Conservation (phyloP, 768 basidiomycete species). For the Lactarius psammicola region DNA sequence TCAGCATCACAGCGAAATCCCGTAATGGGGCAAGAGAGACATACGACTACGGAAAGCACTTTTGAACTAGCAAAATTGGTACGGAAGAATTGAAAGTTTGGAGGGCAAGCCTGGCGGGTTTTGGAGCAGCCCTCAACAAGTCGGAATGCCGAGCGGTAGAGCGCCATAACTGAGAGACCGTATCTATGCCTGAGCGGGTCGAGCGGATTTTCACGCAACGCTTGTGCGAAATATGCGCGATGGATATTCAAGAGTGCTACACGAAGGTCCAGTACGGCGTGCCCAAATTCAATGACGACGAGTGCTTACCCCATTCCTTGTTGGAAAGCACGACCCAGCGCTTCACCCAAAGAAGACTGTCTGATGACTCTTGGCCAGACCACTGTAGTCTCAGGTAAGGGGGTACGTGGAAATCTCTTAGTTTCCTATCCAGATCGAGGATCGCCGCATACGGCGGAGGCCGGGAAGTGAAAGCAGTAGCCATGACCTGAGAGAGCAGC, state of each 20-base stretch:
- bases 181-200: constrained; percentile 62
- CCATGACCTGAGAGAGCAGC: constrained; percentile 46
- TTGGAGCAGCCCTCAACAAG: constrained; percentile 50
- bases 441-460: constrained; percentile 51
- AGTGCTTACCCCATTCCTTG: constrained; percentile 35
- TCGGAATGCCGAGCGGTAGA: constrained; percentile 71
- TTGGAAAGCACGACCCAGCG: constrained; percentile 29
- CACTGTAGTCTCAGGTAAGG: constrained; percentile 41
- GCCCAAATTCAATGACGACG: constrained; percentile 26
- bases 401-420: constrained; percentile 60
- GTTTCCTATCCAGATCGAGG: constrained; percentile 56
- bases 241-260: constrained; percentile 64
- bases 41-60: constrained; percentile 60
- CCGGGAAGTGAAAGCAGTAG: constrained; percentile 38
- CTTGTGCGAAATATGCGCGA: constrained; percentile 65
- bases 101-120: constrained; percentile 42
- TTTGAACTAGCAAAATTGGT: constrained; percentile 63
- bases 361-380: constrained; percentile 16
- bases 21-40: constrained; percentile 31
- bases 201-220: constrained; percentile 55
- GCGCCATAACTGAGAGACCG: constrained; percentile 66
- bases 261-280: neutral
- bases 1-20: neutral
- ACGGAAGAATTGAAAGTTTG: constrained; percentile 41
- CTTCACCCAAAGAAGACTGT: constrained; percentile 17